phyloP scores from a whole-genome alignment of 805 yeast species.

The Teunomyces barrocoloradensis region DNA sequence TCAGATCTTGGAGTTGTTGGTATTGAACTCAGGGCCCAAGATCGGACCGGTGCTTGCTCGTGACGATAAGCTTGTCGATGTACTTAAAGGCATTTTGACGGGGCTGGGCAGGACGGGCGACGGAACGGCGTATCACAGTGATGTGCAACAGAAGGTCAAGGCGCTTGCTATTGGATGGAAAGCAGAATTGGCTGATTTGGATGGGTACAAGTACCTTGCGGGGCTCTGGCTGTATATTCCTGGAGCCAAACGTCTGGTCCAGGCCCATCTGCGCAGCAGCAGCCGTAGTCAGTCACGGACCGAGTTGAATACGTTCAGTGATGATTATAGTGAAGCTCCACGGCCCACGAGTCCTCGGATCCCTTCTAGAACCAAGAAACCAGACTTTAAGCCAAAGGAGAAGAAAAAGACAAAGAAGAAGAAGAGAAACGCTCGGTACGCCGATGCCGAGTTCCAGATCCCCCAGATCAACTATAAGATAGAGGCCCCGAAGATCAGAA shows the following conservation, averaged over 20 bases:
- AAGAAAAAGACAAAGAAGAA: constrained; percentile 8
- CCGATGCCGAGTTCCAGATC: constrained; percentile 54
- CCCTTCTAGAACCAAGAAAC: too few relatives aligned
- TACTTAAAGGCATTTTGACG: constrained; percentile 51
- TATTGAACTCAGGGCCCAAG: constrained; percentile 43
- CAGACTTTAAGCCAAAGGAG: neutral
- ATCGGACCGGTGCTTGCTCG: constrained; percentile 50
- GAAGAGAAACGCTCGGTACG: constrained; percentile 22
- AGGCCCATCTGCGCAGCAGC: neutral
- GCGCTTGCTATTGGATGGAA: constrained; percentile 67
- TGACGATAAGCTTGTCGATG: constrained; percentile 66
- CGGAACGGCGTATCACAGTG: constrained; percentile 34
- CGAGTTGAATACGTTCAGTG: neutral
- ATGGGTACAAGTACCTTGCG: constrained; percentile 50
- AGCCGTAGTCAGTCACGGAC: neutral
- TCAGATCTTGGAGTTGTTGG: constrained; percentile 35
- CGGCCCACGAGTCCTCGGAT: neutral
- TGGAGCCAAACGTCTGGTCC: constrained; percentile 12
- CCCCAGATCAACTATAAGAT: constrained; percentile 67
- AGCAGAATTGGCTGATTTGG: constrained; percentile 48
- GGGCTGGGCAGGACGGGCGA: constrained; percentile 35
- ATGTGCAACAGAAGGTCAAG: constrained; percentile 48
- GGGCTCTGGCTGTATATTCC: constrained; percentile 47
- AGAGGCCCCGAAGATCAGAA: constrained; percentile 70
- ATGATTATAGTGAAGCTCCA: constrained; percentile 8